Base-by-base conservation (phyloP, 148 eudicot species). In the Oxyria digyna region DNA sequence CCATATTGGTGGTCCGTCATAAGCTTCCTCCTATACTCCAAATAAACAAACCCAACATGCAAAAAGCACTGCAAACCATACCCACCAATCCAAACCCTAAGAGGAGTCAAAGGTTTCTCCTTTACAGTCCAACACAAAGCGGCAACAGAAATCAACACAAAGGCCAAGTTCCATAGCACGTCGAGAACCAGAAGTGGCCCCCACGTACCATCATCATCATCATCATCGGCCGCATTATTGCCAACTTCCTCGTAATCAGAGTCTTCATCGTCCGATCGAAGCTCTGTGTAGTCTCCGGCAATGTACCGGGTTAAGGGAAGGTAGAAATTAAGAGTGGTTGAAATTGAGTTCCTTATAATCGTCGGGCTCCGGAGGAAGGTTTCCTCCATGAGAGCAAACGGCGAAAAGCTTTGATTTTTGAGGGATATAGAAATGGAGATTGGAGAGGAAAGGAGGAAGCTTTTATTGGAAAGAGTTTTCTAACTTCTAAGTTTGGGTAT, bases 51-150 rank as follows among this genome's bases (percentile, higher is more conserved):
- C 26, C 82, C 81, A 32, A 87, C 96, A 49, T 93, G 98, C 40
- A 90, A 83, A 68, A 79, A 31, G 40, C 96, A 93, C 89, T 93
- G 98, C 45, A 78, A 32, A 8, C 86, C 88, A 55, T 93, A 93
- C 33, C 95, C 95, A 46, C 82, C 77, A 21, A 93, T 80, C 98
- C 98, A 93, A 83, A 86, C 81, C 90, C 98, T 83, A 79, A 93
- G 54, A 41, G 97, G 98, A 18, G 86, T 89, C 54, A 79, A 82
- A 3, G 95, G 85, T 4, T 8, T 23, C 72, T 93, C 98, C 1
- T 70, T 21, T 23, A 41, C 62, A 3, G 91, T 76, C 14, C 80
- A 86, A 9, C 73, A n/a, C 81, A 93, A 24, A 79, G 88, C 74
- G 27, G 82, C 87, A 3, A 85, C 50, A 2, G 96, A 80, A 0